Evolutionary conservation across 208 protist genomes (phyloP).

Genomic region (Porcisia deanei): DNA sequence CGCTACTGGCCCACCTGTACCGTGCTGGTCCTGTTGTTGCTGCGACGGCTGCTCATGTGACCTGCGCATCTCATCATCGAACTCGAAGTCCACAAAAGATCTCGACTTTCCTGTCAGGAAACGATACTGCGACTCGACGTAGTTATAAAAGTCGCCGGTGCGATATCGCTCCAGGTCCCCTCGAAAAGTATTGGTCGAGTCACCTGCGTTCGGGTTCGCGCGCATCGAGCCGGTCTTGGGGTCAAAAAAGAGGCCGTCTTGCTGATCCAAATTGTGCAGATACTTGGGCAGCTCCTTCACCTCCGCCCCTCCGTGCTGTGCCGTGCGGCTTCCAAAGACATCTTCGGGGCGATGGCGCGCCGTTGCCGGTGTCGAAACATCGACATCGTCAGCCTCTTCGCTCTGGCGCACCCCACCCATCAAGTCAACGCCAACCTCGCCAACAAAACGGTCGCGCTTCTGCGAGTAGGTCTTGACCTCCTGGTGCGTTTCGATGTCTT

Average conservation of each 20-base stretch:
- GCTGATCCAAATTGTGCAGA: conserved; percentile 76
- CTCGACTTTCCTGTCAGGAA: conserved; percentile 77
- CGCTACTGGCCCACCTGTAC: not conserved
- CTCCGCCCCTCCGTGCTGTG: conserved; percentile 72
- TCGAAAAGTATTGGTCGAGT: conserved; percentile 64
- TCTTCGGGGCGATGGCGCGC: conserved; percentile 27
- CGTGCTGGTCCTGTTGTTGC: conserved; percentile 1
- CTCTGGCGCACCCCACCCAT: conserved; percentile 36
- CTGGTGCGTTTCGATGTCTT: conserved; percentile 39
- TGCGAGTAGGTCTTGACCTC: conserved; percentile 47
- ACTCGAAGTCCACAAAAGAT: conserved; percentile 86
- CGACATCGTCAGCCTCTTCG: conserved; percentile 9
- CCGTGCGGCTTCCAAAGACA: conserved; percentile 54
- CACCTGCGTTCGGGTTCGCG: conserved; percentile 79
- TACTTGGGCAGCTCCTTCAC: conserved; percentile 88
- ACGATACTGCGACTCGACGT: conserved; percentile 79
- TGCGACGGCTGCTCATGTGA: conserved; percentile 13
- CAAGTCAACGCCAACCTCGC: conserved; percentile 63
- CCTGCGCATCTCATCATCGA: conserved; percentile 55
- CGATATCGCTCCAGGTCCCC: conserved; percentile 81
- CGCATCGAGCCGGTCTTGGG: conserved; percentile 88
- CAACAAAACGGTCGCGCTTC: conserved; percentile 78
- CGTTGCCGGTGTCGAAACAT: conserved; percentile 1
- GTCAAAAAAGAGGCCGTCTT: conserved; percentile 74
- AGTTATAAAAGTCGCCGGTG: conserved; percentile 74